A percentile compares a stretch with the other conserved stretches of the same genome.
Conservation (phyloP, 2,329 filamentous ascomycete species). For the Ophiognomonia clavigignenti-juglandacearum region DNA sequence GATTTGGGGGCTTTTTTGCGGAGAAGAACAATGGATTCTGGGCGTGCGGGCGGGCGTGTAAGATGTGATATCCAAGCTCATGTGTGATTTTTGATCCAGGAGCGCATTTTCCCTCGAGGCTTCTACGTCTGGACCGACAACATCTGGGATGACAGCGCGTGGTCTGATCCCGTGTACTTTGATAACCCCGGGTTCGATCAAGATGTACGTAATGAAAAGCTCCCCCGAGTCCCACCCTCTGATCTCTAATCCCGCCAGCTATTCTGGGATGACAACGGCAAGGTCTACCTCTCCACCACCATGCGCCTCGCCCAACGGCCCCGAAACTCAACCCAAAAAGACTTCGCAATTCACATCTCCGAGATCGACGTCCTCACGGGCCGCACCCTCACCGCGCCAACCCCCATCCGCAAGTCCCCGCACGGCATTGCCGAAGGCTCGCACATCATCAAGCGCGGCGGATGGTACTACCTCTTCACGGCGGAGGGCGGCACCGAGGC, state of each 20-base stretch:
- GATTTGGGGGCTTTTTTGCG: too few species aligned
- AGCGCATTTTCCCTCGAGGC: slow-evolving; percentile 45
- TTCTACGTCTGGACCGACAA: slow-evolving; percentile 50
- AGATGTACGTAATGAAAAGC: slow-evolving; percentile 31
- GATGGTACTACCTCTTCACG: slow-evolving; percentile 35
- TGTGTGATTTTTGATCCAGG: slow-evolving; percentile 15
- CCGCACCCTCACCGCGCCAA: slow-evolving; percentile 30
- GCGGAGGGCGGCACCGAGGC: slow-evolving; percentile 39
- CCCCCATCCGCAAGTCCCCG: slow-evolving; percentile 31
- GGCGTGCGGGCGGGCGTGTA: too few species aligned
- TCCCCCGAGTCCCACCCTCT: neutral
- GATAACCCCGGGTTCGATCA: slow-evolving; percentile 51
- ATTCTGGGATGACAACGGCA: slow-evolving; percentile 46
- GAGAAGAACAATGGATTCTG: too few species aligned
- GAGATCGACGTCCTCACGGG: slow-evolving; percentile 38
- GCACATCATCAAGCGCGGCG: slow-evolving; percentile 30
- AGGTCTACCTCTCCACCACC: slow-evolving; percentile 43
- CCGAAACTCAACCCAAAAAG: slow-evolving; percentile 36
- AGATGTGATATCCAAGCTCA: neutral
- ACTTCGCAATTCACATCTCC: slow-evolving; percentile 46
- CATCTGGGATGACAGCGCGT: slow-evolving; percentile 45
- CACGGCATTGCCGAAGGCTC: slow-evolving; percentile 38
- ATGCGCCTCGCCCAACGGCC: slow-evolving; percentile 31
- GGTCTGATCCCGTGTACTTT: slow-evolving; percentile 51
- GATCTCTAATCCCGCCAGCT: too few species aligned